These are phyloP conservation scores for Colletotrichum ledebouriae DNA, from an alignment of 2,329 filamentous ascomycete genomes.

Conservation along the genomic window DNA sequence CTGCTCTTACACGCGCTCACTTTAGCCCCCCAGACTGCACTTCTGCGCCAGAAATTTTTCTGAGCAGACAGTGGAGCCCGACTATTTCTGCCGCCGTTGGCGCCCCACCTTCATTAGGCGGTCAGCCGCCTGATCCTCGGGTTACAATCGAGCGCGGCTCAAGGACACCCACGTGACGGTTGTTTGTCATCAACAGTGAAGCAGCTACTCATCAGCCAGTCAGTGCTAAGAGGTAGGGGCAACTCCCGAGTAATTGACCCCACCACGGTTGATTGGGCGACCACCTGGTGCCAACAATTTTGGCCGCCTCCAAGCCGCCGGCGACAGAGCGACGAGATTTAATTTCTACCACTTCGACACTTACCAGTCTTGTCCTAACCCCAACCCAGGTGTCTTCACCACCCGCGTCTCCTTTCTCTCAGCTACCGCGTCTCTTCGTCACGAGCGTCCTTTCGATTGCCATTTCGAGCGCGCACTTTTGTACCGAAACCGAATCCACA, in stretches of 20 bases:
- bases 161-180: conserved; percentile 17
- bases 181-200: conserved; percentile 20
- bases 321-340: conserved; percentile 46
- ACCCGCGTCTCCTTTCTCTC: conserved; percentile 36
- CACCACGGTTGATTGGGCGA: conserved; percentile 58
- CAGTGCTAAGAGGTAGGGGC: conserved; percentile 14
- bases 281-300: conserved; percentile 46
- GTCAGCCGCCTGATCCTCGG: conserved; percentile 1
- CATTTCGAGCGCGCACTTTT: conserved; percentile 27
- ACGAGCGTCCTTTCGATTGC: conserved; percentile 36
- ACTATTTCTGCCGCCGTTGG: conserved; percentile 42
- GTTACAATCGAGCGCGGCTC: not conserved
- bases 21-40: conserved; percentile 14
- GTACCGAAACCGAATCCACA: conserved; percentile 12
- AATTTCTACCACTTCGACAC: conserved; percentile 44
- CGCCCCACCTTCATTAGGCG: not conserved
- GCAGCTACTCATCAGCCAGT: conserved; percentile 12
- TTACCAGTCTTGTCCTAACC: conserved; percentile 35
- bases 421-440: conserved; percentile 33
- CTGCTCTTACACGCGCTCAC: conserved; percentile 20
- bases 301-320: conserved; percentile 42
- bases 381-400: conserved; percentile 24
- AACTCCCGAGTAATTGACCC: conserved; percentile 41
- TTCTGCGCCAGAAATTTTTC: conserved; percentile 43
- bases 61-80: conserved; percentile 30